Evolutionary conservation across 169 alveolate species (phyloP), one percentile per base, ranked within the genome.

Genomic region (Miamiensis avidus): DNA sequence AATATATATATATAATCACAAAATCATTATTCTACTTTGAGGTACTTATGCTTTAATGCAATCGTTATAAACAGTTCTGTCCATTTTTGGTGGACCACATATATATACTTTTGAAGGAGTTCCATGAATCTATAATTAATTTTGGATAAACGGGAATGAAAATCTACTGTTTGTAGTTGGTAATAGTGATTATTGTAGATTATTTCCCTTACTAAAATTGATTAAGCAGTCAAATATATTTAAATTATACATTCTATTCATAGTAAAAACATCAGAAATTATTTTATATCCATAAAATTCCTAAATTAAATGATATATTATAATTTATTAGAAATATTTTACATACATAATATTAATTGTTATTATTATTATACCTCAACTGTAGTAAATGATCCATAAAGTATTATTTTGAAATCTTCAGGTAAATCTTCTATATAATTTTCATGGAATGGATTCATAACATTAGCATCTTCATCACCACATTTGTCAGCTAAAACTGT

Each of bases 81-180:
- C 64, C 26, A 79, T 49, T 20, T 27, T 32, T 0, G 84, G 84
- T n/a, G 76, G 75, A 16, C 84, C 84, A 79, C 84, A 79, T 11
- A 79, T 79, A 29, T 34, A 72, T 1, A 79, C 29, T 79, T 79
- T 79, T 32, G 75, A 4, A 29, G 31, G 28, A 27, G 74, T 25
- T 31, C 11, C 26, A 29, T 69, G 27, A 16, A n/a, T 73, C 15
- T 6, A n/a, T 15, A 34, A 26, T 64, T 31, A 49, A 34, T 34
- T 65, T 29, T 33, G 49, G 15, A n/a, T 16, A 29, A 34, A 28
- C 29, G 65, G 34, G 30, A 0, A 79, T 15, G 15, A 1, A 29
- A n/a, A 28, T 1, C 65, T 72, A 65, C 0, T 34, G 0, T 65
- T 16, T 20, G 73, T 0, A n/a, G 34, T 79, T 11, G 84, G 26